Evolutionary conservation across 2,329 filamentous ascomycete genomes (phyloP).

Genomic region (Ophiostoma perfectum): DNA sequence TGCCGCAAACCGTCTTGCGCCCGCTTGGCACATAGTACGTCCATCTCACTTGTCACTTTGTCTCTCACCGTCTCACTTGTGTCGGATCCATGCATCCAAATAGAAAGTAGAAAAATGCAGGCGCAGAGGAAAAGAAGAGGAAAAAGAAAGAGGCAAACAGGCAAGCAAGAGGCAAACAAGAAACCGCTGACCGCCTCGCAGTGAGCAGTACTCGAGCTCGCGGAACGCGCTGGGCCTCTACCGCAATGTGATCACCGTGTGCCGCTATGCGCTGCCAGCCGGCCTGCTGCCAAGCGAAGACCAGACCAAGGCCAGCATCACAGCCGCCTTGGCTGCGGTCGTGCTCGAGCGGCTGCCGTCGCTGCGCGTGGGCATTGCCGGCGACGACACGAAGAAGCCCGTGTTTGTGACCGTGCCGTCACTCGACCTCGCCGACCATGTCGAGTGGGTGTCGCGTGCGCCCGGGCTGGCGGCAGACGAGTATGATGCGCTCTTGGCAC

Average conservation of each 20-base stretch:
- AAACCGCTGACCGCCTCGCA: constrained; percentile 25
- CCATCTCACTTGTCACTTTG: neutral
- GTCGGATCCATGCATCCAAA: neutral
- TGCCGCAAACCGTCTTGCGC: neutral
- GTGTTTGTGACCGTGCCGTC: constrained; percentile 40
- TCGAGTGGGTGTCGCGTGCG: constrained; percentile 34
- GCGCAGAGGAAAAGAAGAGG: neutral
- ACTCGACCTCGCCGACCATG: constrained; percentile 42
- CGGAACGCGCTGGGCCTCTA: constrained; percentile 46
- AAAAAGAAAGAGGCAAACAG: neutral
- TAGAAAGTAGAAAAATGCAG: neutral
- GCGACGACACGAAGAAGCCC: constrained; percentile 41
- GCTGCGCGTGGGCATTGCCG: constrained; percentile 45
- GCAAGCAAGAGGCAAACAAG: neutral
- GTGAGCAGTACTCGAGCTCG: constrained; percentile 43
- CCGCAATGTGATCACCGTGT: constrained; percentile 42
- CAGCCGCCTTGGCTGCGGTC: constrained; percentile 37
- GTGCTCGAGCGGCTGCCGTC: constrained; percentile 43
- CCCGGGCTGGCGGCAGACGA: constrained; percentile 23
- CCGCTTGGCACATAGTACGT: neutral
- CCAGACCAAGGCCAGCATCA: neutral
- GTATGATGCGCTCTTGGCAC: constrained; percentile 33
- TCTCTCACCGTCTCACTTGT: neutral
- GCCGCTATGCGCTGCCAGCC: constrained; percentile 36
- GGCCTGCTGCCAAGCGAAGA: neutral